phyloP scores from a whole-genome alignment of 805 yeast genomes.

The Candida rishiriensis region DNA sequence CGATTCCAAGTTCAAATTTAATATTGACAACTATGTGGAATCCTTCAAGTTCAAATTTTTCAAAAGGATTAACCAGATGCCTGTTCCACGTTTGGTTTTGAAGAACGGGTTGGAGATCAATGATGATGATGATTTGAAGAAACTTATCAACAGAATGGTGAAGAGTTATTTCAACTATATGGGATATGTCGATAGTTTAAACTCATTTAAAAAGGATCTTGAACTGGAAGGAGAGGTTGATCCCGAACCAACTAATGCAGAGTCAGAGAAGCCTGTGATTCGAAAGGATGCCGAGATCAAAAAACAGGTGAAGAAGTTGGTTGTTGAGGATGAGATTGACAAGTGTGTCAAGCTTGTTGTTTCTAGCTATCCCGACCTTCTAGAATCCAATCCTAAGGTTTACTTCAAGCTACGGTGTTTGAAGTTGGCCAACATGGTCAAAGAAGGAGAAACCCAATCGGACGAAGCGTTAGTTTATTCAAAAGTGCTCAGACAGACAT shows the following conservation, averaged over 20 bases:
- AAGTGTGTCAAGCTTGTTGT: conserved; percentile 36
- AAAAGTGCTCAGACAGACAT: conserved; percentile 31
- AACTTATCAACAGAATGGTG: conserved; percentile 18
- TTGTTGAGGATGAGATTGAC: conserved; percentile 43
- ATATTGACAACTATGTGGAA: conserved; percentile 44
- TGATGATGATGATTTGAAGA: conserved; percentile 16
- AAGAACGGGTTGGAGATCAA: conserved; percentile 6
- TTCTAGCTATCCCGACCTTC: conserved; percentile 35
- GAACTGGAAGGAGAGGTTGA: conserved; percentile 27
- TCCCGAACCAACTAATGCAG: conserved; percentile 21
- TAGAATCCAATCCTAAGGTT: conserved; percentile 29
- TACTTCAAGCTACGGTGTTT: conserved; percentile 40
- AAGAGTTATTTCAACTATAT: conserved; percentile 51
- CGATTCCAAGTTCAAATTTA: conserved; percentile 37
- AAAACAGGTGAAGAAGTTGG: conserved; percentile 38
- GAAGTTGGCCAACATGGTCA: conserved; percentile 38
- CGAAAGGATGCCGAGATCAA: conserved; percentile 30
- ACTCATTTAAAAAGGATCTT: conserved; percentile 47
- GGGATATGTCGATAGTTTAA: conserved; percentile 52
- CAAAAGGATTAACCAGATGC: conserved; percentile 15
- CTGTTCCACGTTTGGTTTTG: conserved; percentile 6
- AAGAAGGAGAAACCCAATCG: conserved; percentile 20
- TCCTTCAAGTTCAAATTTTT: conserved; percentile 30
- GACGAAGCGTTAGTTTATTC: conserved; percentile 35
- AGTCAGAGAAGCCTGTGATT: conserved; percentile 31